These are phyloP conservation scores for Solanum clarkiae DNA, from an alignment of 257 asterid species.

Conservation along the genomic window DNA sequence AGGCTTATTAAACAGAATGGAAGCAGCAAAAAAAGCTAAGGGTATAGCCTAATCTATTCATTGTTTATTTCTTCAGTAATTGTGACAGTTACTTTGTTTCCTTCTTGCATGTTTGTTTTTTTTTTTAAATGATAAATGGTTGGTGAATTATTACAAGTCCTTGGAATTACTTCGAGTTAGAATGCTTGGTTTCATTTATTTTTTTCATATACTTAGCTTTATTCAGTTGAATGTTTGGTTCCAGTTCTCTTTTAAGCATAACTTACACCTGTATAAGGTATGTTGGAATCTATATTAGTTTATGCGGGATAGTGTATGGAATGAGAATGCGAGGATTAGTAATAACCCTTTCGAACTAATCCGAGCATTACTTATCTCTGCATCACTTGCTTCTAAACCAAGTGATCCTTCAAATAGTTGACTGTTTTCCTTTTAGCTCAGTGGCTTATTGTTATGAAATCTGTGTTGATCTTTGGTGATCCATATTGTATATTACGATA, in stretches of 20 bases:
- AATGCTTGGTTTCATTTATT: background rate
- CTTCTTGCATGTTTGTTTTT: background rate
- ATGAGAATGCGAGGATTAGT: background rate
- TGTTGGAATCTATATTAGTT: background rate
- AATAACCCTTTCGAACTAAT: background rate
- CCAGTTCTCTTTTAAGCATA: background rate
- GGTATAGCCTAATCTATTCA: conserved; percentile 18
- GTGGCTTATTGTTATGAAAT: background rate
- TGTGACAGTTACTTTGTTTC: background rate
- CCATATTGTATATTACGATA: background rate
- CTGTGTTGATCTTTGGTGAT: background rate
- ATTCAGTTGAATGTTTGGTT: background rate
- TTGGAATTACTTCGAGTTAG: background rate
- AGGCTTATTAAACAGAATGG: conserved; percentile 87
- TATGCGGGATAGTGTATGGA: background rate
- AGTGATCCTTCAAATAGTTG: background rate
- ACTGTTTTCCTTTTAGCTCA: background rate
- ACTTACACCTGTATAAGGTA: background rate
- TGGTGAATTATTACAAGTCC: background rate
- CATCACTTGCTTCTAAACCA: background rate
- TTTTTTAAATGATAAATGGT: background rate
- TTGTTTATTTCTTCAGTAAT: background rate
- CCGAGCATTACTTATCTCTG: background rate
- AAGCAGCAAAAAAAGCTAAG: conserved; percentile 63
- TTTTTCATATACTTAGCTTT: background rate